These are phyloP conservation scores for Eucalyptus dawsonii DNA, from an alignment of 345 rosid genomes.

Conservation along the genomic window DNA sequence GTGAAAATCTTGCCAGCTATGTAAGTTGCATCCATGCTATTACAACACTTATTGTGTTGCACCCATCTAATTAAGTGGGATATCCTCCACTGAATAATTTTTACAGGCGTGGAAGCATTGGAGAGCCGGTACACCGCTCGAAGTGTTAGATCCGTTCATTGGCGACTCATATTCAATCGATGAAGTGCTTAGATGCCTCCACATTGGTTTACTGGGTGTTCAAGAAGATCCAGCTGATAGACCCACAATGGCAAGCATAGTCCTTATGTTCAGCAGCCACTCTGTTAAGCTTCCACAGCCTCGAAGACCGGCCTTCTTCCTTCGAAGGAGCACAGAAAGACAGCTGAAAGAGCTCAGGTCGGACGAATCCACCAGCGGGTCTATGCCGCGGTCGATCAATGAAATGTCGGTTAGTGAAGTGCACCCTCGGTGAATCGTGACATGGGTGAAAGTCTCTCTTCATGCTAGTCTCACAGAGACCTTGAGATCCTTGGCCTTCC, in stretches of 20 bases:
- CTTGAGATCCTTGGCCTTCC: too few species aligned
- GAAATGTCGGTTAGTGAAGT: too few species aligned
- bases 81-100: background rate
- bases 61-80: background rate
- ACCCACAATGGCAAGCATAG: conserved; percentile 10
- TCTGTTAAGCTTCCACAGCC: too few species aligned
- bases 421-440: too few species aligned
- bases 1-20: background rate
- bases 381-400: too few species aligned
- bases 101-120: conserved; percentile 6
- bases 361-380: too few species aligned
- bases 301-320: too few species aligned
- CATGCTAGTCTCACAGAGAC: too few species aligned
- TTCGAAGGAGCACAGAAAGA: too few species aligned
- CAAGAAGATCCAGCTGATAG: conserved; percentile 10
- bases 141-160: conserved; percentile 3
- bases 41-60: background rate
- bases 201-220: conserved; percentile 13
- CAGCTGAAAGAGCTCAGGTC: too few species aligned
- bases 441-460: too few species aligned
- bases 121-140: background rate
- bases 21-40: background rate
- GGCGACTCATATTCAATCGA: background rate
- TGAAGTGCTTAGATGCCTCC: conserved; percentile 19
- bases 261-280: background rate